A percentile compares a stretch with the other conserved stretches of the same genome.
Evolutionary conservation across 768 basidiomycete species (phyloP).

Genomic region (Lentinula lateritia): DNA sequence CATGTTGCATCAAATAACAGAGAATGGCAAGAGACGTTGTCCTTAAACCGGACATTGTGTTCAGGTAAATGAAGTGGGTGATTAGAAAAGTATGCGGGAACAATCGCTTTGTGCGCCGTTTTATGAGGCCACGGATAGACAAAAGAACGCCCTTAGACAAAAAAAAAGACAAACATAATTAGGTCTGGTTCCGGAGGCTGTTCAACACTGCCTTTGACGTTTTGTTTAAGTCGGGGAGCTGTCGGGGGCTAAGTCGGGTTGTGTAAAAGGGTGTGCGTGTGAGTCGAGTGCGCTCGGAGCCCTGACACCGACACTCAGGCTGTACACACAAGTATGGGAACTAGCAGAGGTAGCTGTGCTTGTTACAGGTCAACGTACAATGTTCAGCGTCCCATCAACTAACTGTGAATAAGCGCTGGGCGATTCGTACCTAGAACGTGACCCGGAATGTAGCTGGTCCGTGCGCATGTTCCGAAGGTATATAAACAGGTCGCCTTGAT

Average conservation of each 20-base stretch:
- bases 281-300: too few species aligned
- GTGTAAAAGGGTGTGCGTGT: too few species aligned
- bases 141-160: background rate
- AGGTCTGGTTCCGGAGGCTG: background rate
- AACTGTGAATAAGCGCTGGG: too few species aligned
- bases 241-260: background rate
- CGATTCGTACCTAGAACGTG: background rate
- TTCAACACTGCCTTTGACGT: background rate
- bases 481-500: background rate
- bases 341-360: too few species aligned
- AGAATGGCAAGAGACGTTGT: background rate
- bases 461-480: background rate
- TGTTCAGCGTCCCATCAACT: too few species aligned
- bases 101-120: background rate
- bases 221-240: background rate
- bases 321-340: too few species aligned
- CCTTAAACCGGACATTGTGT: background rate
- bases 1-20: background rate
- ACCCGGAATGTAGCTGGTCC: background rate
- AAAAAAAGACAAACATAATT: background rate
- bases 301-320: too few species aligned
- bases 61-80: background rate
- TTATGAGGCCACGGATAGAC: background rate
- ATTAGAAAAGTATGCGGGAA: too few species aligned
- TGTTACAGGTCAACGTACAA: background rate